Evolutionary conservation across 2,329 filamentous ascomycete genomes (phyloP).

Genomic region (Colletotrichum lentis): DNA sequence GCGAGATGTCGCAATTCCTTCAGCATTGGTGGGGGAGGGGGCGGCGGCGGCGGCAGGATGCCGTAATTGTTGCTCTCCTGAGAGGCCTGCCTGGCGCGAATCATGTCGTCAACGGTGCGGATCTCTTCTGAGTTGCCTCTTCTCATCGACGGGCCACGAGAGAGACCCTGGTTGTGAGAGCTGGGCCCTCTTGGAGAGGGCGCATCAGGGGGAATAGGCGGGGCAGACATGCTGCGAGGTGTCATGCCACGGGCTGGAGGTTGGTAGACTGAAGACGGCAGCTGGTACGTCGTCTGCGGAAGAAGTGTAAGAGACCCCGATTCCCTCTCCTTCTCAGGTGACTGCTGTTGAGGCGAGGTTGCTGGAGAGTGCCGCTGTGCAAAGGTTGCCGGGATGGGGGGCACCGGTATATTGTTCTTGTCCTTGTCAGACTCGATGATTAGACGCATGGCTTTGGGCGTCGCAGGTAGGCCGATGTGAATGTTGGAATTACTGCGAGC

Average conservation of each 20-base stretch:
- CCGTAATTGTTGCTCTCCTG: conserved; percentile 51
- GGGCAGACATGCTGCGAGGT: conserved; percentile 69
- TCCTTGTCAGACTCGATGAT: conserved; percentile 70
- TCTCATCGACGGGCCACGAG: conserved; percentile 45
- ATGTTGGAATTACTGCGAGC: conserved; percentile 53
- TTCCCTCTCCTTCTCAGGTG: conserved; percentile 47
- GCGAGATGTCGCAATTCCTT: conserved; percentile 71
- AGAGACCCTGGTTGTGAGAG: conserved; percentile 40
- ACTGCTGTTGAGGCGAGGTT: conserved; percentile 48
- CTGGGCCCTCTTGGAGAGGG: conserved; percentile 48
- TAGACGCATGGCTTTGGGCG: conserved; percentile 88
- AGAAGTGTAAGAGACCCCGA: conserved; percentile 57
- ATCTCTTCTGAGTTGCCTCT: conserved; percentile 50
- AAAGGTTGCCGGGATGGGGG: conserved; percentile 60
- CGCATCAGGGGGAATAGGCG: conserved; percentile 51
- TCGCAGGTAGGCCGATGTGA: conserved; percentile 83
- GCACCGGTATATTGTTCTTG: conserved; percentile 47
- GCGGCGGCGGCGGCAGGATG: conserved; percentile 56
- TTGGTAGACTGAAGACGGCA: conserved; percentile 64
- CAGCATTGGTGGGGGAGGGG: conserved; percentile 64
- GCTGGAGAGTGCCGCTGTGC: conserved; percentile 53
- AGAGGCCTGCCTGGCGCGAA: conserved; percentile 26
- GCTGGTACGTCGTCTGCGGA: conserved; percentile 45
- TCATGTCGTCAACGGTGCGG: conserved; percentile 59
- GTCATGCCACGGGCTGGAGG: conserved; percentile 60